Conservation (phyloP, 1,284 basidiomycete genomes). For the Fomitopsis betulina region DNA sequence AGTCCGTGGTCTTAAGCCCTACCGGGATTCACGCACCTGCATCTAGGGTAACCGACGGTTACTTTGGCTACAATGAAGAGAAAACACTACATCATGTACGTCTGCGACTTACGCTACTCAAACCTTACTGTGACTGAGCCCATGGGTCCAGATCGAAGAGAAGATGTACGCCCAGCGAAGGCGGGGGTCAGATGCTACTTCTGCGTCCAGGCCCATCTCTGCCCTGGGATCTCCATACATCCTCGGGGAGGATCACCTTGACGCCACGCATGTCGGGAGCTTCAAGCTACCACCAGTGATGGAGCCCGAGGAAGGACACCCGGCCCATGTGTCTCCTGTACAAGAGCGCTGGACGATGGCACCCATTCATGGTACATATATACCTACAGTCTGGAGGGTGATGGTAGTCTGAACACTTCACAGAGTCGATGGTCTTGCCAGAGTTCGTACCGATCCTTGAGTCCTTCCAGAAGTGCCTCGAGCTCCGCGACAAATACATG, state of each 20-base stretch:
- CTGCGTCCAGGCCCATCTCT: conserved; percentile 27
- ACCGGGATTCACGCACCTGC: conserved; percentile 45
- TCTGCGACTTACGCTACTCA: conserved; percentile 11
- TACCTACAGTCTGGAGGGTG: neutral
- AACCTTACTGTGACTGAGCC: neutral
- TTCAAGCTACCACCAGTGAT: conserved; percentile 37
- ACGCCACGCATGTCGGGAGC: conserved; percentile 33
- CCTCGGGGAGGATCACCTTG: conserved; percentile 35
- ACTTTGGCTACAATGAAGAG: conserved; percentile 74
- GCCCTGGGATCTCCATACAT: conserved; percentile 30
- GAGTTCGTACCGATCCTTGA: conserved; percentile 57
- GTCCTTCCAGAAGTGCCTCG: conserved; percentile 74
- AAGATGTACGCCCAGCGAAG: conserved; percentile 58
- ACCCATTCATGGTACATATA: neutral
- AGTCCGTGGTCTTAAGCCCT: conserved; percentile 6
- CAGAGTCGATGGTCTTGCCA: conserved; percentile 39
- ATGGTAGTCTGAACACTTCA: conserved; percentile 7
- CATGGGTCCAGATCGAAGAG: conserved; percentile 58
- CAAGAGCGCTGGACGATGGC: conserved; percentile 2
- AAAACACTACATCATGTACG: conserved; percentile 67
- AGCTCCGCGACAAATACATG: conserved; percentile 93
- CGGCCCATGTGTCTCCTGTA: conserved; percentile 7
- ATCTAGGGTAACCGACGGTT: conserved; percentile 53
- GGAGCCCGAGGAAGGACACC: conserved; percentile 21
- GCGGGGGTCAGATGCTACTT: conserved; percentile 36